Percentiles rank a stretch among this genome's conserved stretches.
Evolutionary conservation across 495 filamentous ascomycete species (phyloP).

Genomic region (Jackrogersella multiformis): DNA sequence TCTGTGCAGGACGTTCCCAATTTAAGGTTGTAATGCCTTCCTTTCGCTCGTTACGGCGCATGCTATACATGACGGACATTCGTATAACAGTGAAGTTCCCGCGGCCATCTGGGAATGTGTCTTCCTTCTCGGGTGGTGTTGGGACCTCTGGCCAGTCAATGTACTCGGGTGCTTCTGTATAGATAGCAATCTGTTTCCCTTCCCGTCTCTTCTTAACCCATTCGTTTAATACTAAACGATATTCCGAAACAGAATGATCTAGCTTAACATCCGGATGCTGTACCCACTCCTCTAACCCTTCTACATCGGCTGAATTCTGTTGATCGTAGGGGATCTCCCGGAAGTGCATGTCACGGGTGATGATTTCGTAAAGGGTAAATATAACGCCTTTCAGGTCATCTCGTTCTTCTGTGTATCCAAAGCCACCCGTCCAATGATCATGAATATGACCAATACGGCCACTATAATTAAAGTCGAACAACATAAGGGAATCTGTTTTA

Average conservation of each 20-base stretch:
- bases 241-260: slow-evolving; percentile 29
- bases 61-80: no score
- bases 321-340: slow-evolving; percentile 13
- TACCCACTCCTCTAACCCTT: slow-evolving; percentile 24
- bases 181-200: neutral
- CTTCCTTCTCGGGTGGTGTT: neutral
- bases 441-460: slow-evolving; percentile 26
- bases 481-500: slow-evolving; percentile 39
- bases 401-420: slow-evolving; percentile 30
- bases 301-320: slow-evolving; percentile 22
- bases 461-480: slow-evolving; percentile 55
- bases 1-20: neutral
- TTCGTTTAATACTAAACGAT: slow-evolving; percentile 11
- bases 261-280: slow-evolving; percentile 42
- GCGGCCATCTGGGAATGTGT: no score
- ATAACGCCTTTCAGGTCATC: slow-evolving; percentile 53
- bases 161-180: slow-evolving; percentile 17
- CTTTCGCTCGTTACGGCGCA: no score
- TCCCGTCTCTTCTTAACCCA: slow-evolving; percentile 23
- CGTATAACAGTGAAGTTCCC: no score
- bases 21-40: neutral
- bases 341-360: slow-evolving; percentile 48
- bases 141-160: slow-evolving; percentile 12
- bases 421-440: no score
- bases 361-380: slow-evolving; percentile 54